Conservation (phyloP, 1,284 basidiomycete genomes). For the Pyrrhoderma noxium region DNA sequence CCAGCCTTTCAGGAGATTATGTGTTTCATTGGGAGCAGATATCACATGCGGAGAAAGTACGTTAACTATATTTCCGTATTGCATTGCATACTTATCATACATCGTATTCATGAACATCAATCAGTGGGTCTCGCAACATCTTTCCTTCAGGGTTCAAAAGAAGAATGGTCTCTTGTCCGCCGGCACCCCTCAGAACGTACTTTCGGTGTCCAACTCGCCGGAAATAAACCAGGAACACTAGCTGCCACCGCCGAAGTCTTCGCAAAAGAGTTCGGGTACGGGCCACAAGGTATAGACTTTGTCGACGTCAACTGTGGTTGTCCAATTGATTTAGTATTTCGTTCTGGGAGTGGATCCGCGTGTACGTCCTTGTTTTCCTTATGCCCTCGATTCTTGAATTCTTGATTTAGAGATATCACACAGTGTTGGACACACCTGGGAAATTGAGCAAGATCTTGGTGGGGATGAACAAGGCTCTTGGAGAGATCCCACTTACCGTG, state of each 20-base stretch:
- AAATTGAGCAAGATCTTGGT: conserved; percentile 83
- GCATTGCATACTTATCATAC: neutral
- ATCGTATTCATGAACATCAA: conserved; percentile 8
- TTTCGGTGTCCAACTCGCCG: conserved; percentile 90
- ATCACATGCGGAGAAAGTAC: conserved; percentile 93
- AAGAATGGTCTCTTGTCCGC: conserved; percentile 87
- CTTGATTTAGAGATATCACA: conserved; percentile 2
- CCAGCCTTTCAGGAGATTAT: conserved; percentile 92
- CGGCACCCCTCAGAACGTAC: conserved; percentile 81
- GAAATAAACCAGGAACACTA: conserved; percentile 68
- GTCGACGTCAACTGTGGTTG: conserved; percentile 96
- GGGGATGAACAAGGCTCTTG: conserved; percentile 89
- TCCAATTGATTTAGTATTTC: conserved; percentile 95
- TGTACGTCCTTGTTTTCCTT: conserved; percentile 38
- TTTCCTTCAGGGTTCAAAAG: conserved; percentile 75
- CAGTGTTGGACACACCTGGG: conserved; percentile 77
- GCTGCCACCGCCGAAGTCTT: conserved; percentile 84
- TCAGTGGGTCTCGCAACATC: conserved; percentile 79
- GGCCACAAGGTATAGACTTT: conserved; percentile 65
- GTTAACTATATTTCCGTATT: conserved; percentile 18
- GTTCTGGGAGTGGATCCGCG: conserved; percentile 84
- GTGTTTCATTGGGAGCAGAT: conserved; percentile 81
- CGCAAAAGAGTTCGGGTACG: conserved; percentile 50
- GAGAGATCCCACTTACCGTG: conserved; percentile 91
- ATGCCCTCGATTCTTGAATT: neutral